These are phyloP conservation scores for Daedaleopsis sinensis DNA, from an alignment of 768 basidiomycete species.

Conservation along the genomic window DNA sequence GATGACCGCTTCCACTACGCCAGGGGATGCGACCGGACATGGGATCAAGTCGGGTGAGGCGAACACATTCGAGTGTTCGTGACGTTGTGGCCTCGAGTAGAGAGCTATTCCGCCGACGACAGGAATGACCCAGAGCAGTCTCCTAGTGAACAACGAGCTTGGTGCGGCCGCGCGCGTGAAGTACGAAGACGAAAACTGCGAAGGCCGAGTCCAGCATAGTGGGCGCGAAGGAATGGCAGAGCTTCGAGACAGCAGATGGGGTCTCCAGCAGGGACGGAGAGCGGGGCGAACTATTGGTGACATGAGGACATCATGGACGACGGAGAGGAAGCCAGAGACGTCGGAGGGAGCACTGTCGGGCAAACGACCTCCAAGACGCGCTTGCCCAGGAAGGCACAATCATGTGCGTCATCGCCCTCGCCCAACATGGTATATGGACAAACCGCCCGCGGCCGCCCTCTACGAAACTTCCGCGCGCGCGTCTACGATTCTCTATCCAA, in stretches of 20 bases:
- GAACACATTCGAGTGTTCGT: slow-evolving; percentile 45
- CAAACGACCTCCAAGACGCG: neutral
- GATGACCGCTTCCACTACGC: slow-evolving; percentile 41
- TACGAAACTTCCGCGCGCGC: neutral
- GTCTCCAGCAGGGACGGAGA: slow-evolving; percentile 30
- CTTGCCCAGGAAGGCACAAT: neutral
- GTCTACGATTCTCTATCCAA: too few relatives aligned
- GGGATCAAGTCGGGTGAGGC: slow-evolving; percentile 53
- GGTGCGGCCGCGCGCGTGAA: slow-evolving; percentile 38
- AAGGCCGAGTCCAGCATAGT: slow-evolving; percentile 23
- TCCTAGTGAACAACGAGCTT: slow-evolving; percentile 33
- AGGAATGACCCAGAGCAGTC: slow-evolving; percentile 57
- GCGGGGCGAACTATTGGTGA: slow-evolving; percentile 30
- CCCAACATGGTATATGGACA: neutral
- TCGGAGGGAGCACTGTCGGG: neutral
- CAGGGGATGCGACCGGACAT: slow-evolving; percentile 31
- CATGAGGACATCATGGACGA: slow-evolving; percentile 21
- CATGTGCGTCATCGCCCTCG: neutral
- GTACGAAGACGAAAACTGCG: slow-evolving; percentile 31
- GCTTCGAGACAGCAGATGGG: slow-evolving; percentile 24
- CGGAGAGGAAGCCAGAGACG: neutral
- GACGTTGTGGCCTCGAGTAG: slow-evolving; percentile 47
- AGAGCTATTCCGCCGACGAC: slow-evolving; percentile 56
- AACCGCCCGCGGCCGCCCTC: neutral
- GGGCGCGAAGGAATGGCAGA: slow-evolving; percentile 27